A percentile compares a stretch with the other conserved stretches of the same genome.
Evolutionary conservation across 129 eudicot genomes (phyloP).

Genomic region (Sambucus nigra): DNA sequence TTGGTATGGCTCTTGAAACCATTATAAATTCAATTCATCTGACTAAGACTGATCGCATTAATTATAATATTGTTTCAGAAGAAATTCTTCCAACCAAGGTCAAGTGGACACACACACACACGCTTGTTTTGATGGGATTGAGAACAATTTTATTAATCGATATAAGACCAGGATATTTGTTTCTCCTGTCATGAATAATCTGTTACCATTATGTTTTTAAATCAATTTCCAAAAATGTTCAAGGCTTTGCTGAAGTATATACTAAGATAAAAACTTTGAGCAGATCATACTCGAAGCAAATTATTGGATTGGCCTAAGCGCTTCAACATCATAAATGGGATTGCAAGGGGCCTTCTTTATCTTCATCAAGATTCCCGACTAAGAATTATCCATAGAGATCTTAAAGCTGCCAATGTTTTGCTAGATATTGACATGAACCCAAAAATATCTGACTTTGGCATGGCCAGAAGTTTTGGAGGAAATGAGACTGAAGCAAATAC

Average conservation of each 20-base stretch:
- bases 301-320: constrained; percentile 1
- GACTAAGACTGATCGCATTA: neutral
- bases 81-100: neutral
- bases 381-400: constrained; percentile 3
- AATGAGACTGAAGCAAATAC: constrained; percentile 1
- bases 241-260: neutral
- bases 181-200: no score
- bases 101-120: neutral
- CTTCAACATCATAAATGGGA: neutral
- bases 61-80: neutral
- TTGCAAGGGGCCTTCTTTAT: constrained; percentile 1
- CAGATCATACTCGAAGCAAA: neutral
- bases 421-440: constrained; percentile 2
- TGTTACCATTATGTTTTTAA: neutral
- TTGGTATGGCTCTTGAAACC: neutral
- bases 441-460: constrained; percentile 3
- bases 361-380: constrained; percentile 5
- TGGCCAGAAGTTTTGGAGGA: constrained; percentile 4
- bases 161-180: neutral
- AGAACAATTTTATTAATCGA: neutral
- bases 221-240: neutral
- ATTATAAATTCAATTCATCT: neutral
- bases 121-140: neutral
- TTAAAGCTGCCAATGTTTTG: constrained; percentile 4
- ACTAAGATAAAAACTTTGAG: neutral